phyloP scores from a whole-genome alignment of 2,329 filamentous ascomycete species.

The Monosporascus sp. region DNA sequence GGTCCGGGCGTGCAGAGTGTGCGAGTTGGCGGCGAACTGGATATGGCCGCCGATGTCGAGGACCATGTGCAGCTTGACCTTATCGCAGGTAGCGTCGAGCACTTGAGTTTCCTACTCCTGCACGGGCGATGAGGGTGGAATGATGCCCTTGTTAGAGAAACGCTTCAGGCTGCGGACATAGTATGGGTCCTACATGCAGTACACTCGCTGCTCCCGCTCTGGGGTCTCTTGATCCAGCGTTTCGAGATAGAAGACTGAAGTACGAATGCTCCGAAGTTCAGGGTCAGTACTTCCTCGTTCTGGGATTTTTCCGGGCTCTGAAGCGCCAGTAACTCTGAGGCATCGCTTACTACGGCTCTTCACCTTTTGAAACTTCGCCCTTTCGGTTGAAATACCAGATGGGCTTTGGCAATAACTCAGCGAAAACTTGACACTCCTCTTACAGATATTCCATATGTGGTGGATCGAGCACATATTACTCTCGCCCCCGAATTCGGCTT shows the following conservation, averaged over 20 bases:
- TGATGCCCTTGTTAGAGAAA: constrained; percentile 67
- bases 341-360: constrained; percentile 56
- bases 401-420: constrained; percentile 67
- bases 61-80: constrained; percentile 75
- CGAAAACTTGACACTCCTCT: constrained; percentile 69
- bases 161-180: constrained; percentile 71
- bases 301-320: too few relatives aligned
- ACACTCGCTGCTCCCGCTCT: constrained; percentile 60
- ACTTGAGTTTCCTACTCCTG: constrained; percentile 65
- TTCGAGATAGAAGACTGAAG: constrained; percentile 74
- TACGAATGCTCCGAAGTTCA: constrained; percentile 42
- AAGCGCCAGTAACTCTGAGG: too few relatives aligned
- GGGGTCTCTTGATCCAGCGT: constrained; percentile 32
- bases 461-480: constrained; percentile 77
- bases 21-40: constrained; percentile 77
- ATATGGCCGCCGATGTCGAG: constrained; percentile 85
- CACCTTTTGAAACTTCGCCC: constrained; percentile 69
- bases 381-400: constrained; percentile 93
- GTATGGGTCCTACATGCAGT: constrained; percentile 88
- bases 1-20: constrained; percentile 77
- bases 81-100: constrained; percentile 71
- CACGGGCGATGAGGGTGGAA: constrained; percentile 65
- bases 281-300: too few relatives aligned
- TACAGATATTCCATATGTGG: constrained; percentile 78
- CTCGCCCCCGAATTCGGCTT: constrained; percentile 76